Evolutionary conservation across 805 yeast genomes (phyloP), one percentile per base, ranked within the genome.

Genomic region (Pichia californica): DNA sequence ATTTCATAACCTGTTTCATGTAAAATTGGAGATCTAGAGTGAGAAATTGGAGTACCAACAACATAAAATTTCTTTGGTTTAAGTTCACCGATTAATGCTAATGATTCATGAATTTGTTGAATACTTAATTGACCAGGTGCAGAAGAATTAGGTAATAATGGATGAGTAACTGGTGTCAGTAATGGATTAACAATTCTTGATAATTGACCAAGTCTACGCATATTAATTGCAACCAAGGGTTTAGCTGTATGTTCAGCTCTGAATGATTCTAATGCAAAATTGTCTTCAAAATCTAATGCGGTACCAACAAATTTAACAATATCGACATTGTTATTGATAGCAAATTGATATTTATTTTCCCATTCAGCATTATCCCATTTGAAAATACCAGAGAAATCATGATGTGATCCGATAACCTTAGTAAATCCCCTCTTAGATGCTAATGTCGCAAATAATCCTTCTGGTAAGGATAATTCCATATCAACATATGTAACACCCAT

Each of bases 21-120:
- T 52, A 93, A 71, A 15, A 73, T 67, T 34, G 99, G 99, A 2
- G 97, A 88, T 61, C 88, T 78, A 2, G 98, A 88, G 61, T 89
- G 96, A 8, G 76, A 63, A 44, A 89, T 73, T 40, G 98, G 97
- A 11, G 70, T 66, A 6, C 98, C 98, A 48, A 81, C 82, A 47
- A 89, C 79, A 62, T 74, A 84, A 54, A 80, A 85, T 46, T 76
- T 69, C 64, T 78, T 74, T 16, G 74, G 49, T 7, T 63, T 49
- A 41, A 79, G 68, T n/a, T 79, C 79, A 33, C 96, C 96, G 50
- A 86, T 68, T 30, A 71, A 64, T 14, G 74, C 55, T 41, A 70
- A 71, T 4, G 79, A 67, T 44, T 69, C 58, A 62, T 88, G 79
- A 50, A 87, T 77, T 57, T 85, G 76, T 38, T 67, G 64, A 28